Evolutionary conservation across 2,329 filamentous ascomycete species (phyloP).

Genomic region (Tricladium varicosporioides): DNA sequence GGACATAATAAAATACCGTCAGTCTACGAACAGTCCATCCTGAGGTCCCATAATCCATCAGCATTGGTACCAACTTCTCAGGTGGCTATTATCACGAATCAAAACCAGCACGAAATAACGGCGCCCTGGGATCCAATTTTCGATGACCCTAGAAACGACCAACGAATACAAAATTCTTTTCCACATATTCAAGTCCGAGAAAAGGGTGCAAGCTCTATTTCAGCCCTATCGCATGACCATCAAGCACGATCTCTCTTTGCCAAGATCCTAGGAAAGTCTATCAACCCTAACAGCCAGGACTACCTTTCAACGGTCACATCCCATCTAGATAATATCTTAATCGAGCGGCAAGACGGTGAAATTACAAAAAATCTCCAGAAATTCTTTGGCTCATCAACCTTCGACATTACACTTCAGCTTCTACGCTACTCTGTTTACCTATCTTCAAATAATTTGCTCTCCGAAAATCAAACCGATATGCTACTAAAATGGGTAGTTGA

Average conservation of each 20-base stretch:
- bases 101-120: neutral
- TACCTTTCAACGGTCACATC: conserved; percentile 9
- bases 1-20: neutral
- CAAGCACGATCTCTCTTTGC: conserved; percentile 14
- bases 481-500: conserved; percentile 19
- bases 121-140: neutral
- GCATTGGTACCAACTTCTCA: neutral
- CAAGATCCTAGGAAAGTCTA: conserved; percentile 8
- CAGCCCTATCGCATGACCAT: conserved; percentile 2
- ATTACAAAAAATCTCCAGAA: conserved; percentile 14
- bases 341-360: conserved; percentile 20
- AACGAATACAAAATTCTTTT: conserved; percentile 1
- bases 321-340: conserved; percentile 16
- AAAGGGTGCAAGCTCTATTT: no score
- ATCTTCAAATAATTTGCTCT: conserved; percentile 22
- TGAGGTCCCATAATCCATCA: neutral
- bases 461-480: conserved; percentile 9
- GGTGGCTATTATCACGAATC: neutral
- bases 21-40: neutral
- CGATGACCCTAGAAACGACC: conserved; percentile 4
- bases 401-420: conserved; percentile 21
- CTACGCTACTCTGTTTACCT: conserved; percentile 20
- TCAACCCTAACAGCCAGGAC: conserved; percentile 3
- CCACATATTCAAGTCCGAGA: neutral
- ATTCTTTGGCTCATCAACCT: conserved; percentile 17